Evolutionary conservation across 768 basidiomycete species (phyloP).

Genomic region (Dioszegia aurantiaca): DNA sequence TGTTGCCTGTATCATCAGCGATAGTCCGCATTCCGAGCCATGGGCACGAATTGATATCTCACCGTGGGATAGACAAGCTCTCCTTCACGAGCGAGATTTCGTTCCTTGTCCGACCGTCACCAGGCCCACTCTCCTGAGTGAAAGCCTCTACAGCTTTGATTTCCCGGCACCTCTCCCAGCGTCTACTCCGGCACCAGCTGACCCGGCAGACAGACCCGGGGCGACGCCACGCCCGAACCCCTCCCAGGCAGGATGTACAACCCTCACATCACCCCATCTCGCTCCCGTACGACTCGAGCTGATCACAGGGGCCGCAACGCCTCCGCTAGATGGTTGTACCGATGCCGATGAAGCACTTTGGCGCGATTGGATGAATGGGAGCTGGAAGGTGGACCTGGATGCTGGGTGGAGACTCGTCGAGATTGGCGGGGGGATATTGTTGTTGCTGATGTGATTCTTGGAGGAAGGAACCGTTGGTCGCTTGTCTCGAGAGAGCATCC

Average conservation of each 20-base stretch:
- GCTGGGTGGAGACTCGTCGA: background rate
- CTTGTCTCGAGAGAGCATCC: conserved; percentile 11
- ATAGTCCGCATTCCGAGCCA: no score
- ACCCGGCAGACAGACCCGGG: background rate
- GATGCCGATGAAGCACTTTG: background rate
- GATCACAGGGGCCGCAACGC: no score
- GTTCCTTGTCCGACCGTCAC: background rate
- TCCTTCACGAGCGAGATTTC: no score
- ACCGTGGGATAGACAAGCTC: no score
- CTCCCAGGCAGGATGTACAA: conserved; percentile 37
- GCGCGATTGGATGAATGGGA: conserved; percentile 8
- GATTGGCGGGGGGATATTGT: background rate
- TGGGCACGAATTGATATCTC: no score
- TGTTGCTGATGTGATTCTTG: background rate
- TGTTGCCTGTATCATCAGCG: no score
- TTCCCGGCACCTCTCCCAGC: conserved; percentile 10
- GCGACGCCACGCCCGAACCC: conserved; percentile 20
- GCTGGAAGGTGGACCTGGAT: conserved; percentile 2
- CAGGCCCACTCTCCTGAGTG: background rate
- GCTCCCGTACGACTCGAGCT: no score
- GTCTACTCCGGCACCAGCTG: background rate
- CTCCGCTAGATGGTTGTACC: no score
- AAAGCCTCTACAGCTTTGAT: conserved; percentile 29
- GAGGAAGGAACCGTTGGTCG: background rate
- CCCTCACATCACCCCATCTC: conserved; percentile 26